Evolutionary conservation across 345 rosid genomes (phyloP).

Genomic region (Laguncularia racemosa): DNA sequence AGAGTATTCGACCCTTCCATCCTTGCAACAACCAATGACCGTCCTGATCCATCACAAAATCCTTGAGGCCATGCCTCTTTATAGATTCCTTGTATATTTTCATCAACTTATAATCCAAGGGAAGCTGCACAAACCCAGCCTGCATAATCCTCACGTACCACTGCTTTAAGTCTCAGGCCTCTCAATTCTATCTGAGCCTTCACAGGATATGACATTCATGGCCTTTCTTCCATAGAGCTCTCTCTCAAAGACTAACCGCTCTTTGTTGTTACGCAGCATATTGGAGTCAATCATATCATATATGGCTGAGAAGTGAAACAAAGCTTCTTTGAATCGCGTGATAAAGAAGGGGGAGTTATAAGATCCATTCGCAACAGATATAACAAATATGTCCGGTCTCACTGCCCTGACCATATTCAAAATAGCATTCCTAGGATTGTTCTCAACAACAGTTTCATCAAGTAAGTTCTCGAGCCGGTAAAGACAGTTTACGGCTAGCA

Average conservation of each 20-base stretch:
- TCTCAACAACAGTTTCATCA: conserved; percentile 32
- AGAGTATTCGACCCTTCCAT: conserved; percentile 39
- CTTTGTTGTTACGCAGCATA: conserved; percentile 20
- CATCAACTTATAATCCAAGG: conserved; percentile 23
- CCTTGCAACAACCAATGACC: conserved; percentile 45
- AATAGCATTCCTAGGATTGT: conserved; percentile 31
- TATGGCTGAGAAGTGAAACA: conserved; percentile 33
- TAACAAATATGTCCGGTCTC: conserved; percentile 32
- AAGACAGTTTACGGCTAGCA: conserved; percentile 33
- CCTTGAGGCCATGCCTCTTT: conserved; percentile 20
- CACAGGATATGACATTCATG: conserved; percentile 36
- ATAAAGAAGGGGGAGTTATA: conserved; percentile 42
- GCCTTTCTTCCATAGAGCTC: conserved; percentile 25
- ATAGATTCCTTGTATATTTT: conserved; percentile 10
- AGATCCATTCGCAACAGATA: conserved; percentile 22
- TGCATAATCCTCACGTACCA: conserved; percentile 34
- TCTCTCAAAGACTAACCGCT: conserved; percentile 25
- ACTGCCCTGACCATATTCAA: conserved; percentile 25
- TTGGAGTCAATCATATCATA: conserved; percentile 29
- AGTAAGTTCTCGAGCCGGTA: conserved; percentile 27
- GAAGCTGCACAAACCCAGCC: conserved; percentile 40
- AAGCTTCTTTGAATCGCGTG: conserved; percentile 35
- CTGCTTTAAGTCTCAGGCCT: conserved; percentile 51
- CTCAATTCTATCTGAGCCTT: conserved; percentile 35
- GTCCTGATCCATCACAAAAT: conserved; percentile 28